phyloP scores from a whole-genome alignment of 1,284 basidiomycete species.

The Rhodotorula sp. region DNA sequence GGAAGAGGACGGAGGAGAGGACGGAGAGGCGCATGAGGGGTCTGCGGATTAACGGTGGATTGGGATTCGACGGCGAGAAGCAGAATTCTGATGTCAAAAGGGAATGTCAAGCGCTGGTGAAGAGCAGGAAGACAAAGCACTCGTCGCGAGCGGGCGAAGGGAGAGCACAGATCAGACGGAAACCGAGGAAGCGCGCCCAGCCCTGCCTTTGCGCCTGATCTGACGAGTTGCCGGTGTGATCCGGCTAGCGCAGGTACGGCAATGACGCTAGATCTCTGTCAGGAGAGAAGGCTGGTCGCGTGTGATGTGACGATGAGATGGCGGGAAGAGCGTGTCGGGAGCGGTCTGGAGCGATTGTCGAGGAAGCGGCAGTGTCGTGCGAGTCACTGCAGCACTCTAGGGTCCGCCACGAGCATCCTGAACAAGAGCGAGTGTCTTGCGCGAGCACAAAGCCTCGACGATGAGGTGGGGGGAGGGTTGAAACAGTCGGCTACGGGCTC shows the following conservation, averaged over 20 bases:
- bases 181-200: not conserved
- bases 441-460: not conserved
- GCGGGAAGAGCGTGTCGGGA: not conserved
- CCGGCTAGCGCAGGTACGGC: too few relatives aligned
- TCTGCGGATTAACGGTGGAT: not conserved
- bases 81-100: not conserved
- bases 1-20: conserved; percentile 8
- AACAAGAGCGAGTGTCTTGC: not conserved
- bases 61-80: not conserved
- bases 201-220: not conserved
- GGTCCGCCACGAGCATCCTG: not conserved
- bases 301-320: not conserved
- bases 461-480: not conserved
- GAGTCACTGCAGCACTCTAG: not conserved
- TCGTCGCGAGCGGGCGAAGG: not conserved
- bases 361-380: not conserved
- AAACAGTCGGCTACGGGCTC: too few relatives aligned
- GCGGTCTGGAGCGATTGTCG: not conserved
- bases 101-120: not conserved
- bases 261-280: not conserved
- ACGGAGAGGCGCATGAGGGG: conserved; percentile 2
- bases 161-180: not conserved
- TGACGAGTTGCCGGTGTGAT: too few relatives aligned
- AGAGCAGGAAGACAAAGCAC: not conserved
- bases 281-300: not conserved